A percentile compares a stretch with the other conserved stretches of the same genome.
phyloP scores from a whole-genome alignment of 768 basidiomycete species.

The Cystofilobasidium macerans region DNA sequence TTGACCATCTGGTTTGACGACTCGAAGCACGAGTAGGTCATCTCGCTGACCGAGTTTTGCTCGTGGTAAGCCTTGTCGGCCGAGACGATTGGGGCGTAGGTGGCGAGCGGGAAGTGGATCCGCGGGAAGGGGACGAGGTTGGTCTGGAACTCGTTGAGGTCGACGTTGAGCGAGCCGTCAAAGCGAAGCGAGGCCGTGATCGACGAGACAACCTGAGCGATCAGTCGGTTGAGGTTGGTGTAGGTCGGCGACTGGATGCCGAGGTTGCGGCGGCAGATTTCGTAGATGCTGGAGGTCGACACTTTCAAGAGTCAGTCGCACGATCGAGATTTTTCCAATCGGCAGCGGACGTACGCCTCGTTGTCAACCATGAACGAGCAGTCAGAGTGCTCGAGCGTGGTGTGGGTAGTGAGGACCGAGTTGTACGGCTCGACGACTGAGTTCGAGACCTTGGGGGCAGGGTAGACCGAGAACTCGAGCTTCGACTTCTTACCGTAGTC shows the following conservation, averaged over 20 bases:
- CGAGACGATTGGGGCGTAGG: conserved; percentile 86
- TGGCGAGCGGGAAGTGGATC: conserved; percentile 96
- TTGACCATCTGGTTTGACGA: conserved; percentile 91
- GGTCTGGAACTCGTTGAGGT: conserved; percentile 96
- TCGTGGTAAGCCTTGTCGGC: conserved; percentile 88
- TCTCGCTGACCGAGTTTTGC: conserved; percentile 92
- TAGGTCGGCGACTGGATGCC: conserved; percentile 76
- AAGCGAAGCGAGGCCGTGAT: conserved; percentile 95
- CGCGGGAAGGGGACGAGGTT: conserved; percentile 98
- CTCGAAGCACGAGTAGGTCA: conserved; percentile 98
- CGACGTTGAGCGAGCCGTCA: conserved; percentile 93
- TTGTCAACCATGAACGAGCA: conserved; percentile 99
- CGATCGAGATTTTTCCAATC: neutral
- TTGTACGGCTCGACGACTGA: conserved; percentile 99
- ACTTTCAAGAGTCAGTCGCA: neutral
- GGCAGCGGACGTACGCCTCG: conserved; percentile 52
- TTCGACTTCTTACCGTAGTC: conserved; percentile 99
- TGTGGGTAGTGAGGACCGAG: conserved; percentile 88
- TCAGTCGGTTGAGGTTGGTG: conserved; percentile 86
- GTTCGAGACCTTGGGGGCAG: conserved; percentile 83
- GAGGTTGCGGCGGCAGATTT: conserved; percentile 95
- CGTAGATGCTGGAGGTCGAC: conserved; percentile 74
- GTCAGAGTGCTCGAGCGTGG: conserved; percentile 99
- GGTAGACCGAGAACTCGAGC: conserved; percentile 96
- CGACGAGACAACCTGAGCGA: conserved; percentile 96